Conservation (phyloP, 345 rosid genomes). For the Populus ilicifolia region DNA sequence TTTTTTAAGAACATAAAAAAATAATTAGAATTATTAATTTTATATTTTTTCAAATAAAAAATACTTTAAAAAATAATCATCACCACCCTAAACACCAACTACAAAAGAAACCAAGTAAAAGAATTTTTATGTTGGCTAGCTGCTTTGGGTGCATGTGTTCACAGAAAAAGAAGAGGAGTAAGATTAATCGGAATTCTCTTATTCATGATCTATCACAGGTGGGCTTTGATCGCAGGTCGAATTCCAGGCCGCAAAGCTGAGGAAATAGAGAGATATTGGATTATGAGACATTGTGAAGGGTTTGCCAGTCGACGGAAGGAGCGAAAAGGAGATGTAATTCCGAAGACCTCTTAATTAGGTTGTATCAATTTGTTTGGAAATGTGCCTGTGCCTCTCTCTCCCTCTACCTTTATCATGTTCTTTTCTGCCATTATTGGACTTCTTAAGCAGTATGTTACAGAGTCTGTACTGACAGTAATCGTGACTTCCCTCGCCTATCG, state of each 20-base stretch:
- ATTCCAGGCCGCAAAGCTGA: constrained; percentile 64
- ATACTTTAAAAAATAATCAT: no score
- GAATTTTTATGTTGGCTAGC: background rate
- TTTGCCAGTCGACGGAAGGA: constrained; percentile 26
- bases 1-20: no score
- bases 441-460: background rate
- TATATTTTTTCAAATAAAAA: no score
- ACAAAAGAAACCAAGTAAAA: no score
- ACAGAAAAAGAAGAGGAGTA: background rate
- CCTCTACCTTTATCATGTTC: background rate
- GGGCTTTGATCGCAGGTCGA: constrained; percentile 70
- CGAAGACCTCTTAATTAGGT: background rate
- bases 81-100: no score
- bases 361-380: background rate
- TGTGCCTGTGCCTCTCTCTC: background rate
- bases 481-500: background rate
- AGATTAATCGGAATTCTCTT: background rate
- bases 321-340: background rate
- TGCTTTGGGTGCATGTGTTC: background rate
- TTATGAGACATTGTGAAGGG: constrained; percentile 52
- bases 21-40: no score
- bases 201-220: constrained; percentile 36
- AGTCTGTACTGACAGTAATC: background rate
- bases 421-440: background rate
- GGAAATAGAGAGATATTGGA: constrained; percentile 78